Evolutionary conservation across 139 green algal species (phyloP).

Genomic region (Coelastrella sp.): DNA sequence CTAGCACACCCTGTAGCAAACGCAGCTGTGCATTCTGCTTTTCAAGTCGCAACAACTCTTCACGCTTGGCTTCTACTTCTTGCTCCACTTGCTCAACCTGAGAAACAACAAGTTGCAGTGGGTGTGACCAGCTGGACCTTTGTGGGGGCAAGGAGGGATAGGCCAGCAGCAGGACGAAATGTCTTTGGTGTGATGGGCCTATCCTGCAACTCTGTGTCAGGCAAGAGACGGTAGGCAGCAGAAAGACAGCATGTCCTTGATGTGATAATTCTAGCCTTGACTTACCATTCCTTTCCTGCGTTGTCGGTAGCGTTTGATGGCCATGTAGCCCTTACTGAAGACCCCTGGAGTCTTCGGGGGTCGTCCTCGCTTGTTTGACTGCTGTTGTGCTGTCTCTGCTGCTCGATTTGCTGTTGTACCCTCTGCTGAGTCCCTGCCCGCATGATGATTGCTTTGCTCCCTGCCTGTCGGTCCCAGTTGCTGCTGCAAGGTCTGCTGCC

Average conservation of each 20-base stretch:
- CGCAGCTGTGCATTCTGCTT: not conserved
- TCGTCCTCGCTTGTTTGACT: not conserved
- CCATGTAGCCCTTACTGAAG: constrained; percentile 34
- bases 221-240: too few species aligned
- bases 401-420: too few species aligned
- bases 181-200: too few species aligned
- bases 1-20: not conserved
- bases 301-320: constrained; percentile 36
- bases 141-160: too few species aligned
- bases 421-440: too few species aligned
- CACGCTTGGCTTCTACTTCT: not conserved
- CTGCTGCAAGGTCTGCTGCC: too few species aligned
- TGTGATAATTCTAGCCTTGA: not conserved
- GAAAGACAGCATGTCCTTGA: too few species aligned
- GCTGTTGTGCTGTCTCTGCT: not conserved
- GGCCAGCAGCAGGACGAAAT: too few species aligned
- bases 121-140: too few species aligned
- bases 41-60: not conserved
- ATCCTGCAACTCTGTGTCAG: too few species aligned
- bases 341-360: constrained; percentile 5
- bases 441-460: too few species aligned
- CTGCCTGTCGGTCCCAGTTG: too few species aligned
- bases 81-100: constrained; percentile 27
- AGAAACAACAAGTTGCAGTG: not conserved
- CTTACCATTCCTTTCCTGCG: constrained; percentile 38